Evolutionary conservation across 2,329 filamentous ascomycete species (phyloP), one percentile per base, ranked within the genome.

Genomic region (Exophiala alcalophila): DNA sequence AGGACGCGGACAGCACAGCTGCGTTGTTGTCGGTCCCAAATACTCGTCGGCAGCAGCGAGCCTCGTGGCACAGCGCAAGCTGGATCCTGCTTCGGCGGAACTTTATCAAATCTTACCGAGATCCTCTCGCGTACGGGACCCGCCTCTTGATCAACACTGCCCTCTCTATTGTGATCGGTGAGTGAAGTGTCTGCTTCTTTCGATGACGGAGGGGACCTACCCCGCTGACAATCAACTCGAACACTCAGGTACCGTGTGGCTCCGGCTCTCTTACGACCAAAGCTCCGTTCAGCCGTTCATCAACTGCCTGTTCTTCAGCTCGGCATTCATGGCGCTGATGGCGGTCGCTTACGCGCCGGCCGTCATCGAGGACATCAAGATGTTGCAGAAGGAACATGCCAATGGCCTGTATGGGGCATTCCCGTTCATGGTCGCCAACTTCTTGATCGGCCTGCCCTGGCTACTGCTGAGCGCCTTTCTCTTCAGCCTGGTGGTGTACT

Each of bases 301-400:
- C 63, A 94, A 94, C 61, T 84, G 85, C 34, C 84, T 94, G 51
- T 84, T 84, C 71, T 86, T 84, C 56, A 80, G 83, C 11, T 78
- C 75, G 0, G 83, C 83, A 1, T 86, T 87, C 64, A 85, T 86
- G 79, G 83, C 79, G 26, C 86, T 87, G 66, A 86, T 87, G 83
- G 82, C 83, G 0, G 81, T 94, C 1, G 88, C 88, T 0, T 94
- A 94, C 61, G 84, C 92, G 3, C 88, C 88, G 0, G 78, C 85
- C 0, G 92, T 83, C 62, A 76, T 94, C 28, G 88, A 94, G 59
- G 86, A 94, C 61, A 76, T 81, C 18, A 69, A 77, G 4, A 80
- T 79, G 0, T 90, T 81, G 62, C 69, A 79, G 55, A 88, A 91
- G 63, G 88, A 94, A 58, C 80, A 84, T 32, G 80, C 79, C 26